Evolutionary conservation across 2,329 filamentous ascomycete species (phyloP).

Genomic region (Talaromyces piceae): DNA sequence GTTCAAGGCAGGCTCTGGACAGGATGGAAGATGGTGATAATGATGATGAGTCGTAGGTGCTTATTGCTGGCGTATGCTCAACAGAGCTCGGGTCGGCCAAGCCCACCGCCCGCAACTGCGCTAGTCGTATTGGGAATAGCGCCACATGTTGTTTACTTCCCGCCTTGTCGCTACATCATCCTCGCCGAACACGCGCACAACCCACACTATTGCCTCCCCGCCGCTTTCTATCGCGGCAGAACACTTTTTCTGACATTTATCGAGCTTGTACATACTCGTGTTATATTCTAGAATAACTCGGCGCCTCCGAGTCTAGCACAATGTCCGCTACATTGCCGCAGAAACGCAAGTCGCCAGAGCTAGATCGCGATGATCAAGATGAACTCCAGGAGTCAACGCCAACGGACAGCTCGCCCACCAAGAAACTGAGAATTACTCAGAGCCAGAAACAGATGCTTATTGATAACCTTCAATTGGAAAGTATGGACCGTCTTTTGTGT

Average conservation of each 20-base stretch:
- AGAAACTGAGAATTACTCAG: slow-evolving; percentile 55
- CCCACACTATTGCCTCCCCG: slow-evolving; percentile 1
- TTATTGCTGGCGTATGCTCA: neutral
- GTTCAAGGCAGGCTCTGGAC: neutral
- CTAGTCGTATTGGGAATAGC: slow-evolving; percentile 1
- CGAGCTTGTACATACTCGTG: neutral
- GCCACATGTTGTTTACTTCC: slow-evolving; percentile 7
- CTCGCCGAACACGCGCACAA: slow-evolving; percentile 4
- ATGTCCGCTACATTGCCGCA: slow-evolving; percentile 30
- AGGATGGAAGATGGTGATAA: neutral
- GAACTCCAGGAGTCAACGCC: slow-evolving; percentile 41
- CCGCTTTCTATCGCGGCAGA: neutral
- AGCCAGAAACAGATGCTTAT: slow-evolving; percentile 79
- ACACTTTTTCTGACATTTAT: neutral
- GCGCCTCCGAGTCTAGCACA: slow-evolving; percentile 1
- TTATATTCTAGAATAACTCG: neutral
- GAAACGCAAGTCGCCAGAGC: slow-evolving; percentile 36
- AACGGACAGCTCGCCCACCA: slow-evolving; percentile 55
- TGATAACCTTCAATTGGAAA: slow-evolving; percentile 82
- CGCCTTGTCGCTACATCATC: slow-evolving; percentile 1
- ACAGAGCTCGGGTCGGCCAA: slow-evolving; percentile 8
- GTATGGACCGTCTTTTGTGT: slow-evolving; percentile 46
- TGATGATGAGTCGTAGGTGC: neutral
- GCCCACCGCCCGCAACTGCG: slow-evolving; percentile 1
- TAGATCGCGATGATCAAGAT: slow-evolving; percentile 32